A percentile compares a stretch with the other conserved stretches of the same genome.
These are phyloP conservation scores for Parastagonospora avenae DNA, from an alignment of 2,329 filamentous ascomycete genomes.

Conservation along the genomic window DNA sequence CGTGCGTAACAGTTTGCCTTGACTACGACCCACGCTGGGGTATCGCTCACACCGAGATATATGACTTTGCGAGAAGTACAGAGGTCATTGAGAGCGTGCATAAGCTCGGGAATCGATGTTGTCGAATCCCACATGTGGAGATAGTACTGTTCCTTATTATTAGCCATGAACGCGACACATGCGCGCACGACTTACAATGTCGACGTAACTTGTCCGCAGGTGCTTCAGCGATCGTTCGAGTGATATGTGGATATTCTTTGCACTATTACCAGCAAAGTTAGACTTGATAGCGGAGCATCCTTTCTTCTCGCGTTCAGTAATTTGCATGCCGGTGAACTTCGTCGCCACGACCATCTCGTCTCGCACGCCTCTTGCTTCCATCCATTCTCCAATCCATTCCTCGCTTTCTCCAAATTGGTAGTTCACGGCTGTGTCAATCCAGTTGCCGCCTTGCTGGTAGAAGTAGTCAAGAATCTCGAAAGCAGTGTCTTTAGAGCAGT, in stretches of 20 bases:
- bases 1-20: slow-evolving; percentile 45
- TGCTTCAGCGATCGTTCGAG: slow-evolving; percentile 19
- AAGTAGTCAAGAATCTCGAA: slow-evolving; percentile 71
- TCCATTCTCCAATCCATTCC: slow-evolving; percentile 53
- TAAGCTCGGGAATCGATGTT: slow-evolving; percentile 51
- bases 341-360: slow-evolving; percentile 51
- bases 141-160: slow-evolving; percentile 39
- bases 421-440: slow-evolving; percentile 66
- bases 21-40: slow-evolving; percentile 48
- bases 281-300: slow-evolving; percentile 21
- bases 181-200: slow-evolving; percentile 43
- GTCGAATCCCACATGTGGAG: slow-evolving; percentile 52
- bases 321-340: slow-evolving; percentile 47
- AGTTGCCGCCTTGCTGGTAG: slow-evolving; percentile 71
- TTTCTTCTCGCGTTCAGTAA: slow-evolving; percentile 9
- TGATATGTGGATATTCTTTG: slow-evolving; percentile 21
- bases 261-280: slow-evolving; percentile 20
- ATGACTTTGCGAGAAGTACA: slow-evolving; percentile 50
- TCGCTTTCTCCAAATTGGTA: slow-evolving; percentile 51
- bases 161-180: slow-evolving; percentile 39
- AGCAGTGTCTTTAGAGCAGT: slow-evolving; percentile 66
- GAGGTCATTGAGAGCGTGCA: slow-evolving; percentile 51
- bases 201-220: slow-evolving; percentile 67
- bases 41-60: slow-evolving; percentile 53
- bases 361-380: slow-evolving; percentile 43